Evolutionary conservation across 208 protist species (phyloP), one percentile per base, ranked within the genome.

Genomic region (Crithidia expoeki): DNA sequence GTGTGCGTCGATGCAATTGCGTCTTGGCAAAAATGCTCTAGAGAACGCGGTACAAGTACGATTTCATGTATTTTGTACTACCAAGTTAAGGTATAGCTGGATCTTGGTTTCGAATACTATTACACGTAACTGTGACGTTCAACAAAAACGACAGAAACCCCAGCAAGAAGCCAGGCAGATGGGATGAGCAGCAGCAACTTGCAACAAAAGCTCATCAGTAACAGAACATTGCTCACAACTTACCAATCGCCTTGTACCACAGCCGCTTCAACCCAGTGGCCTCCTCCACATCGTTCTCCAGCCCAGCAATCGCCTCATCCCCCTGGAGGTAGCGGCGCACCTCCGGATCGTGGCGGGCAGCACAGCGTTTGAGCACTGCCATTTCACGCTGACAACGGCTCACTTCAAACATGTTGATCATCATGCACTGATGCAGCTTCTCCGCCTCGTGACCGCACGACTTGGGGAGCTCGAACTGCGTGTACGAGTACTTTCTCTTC

Each of bases 351-450:
- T 88, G 50, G 17, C 73, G 73, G 19, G 85, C 82, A 10, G 76
- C 84, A 73, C 91, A 96, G 16, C 76, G 72, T 80, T 96, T 96
- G 58, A 96, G 79, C 44, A 83, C 56, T 27, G 80, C 68, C 91
- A 96, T 96, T 10, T 85, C 76, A 38, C 73, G 68, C 47, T 89
- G 81, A 51, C 91, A 96, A 50, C 75, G 66, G 14, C 78, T 82
- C 38, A 92, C 85, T 72, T 96, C 91, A 63, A 94, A 96, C 80
- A 90, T 92, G 75, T 81, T 89, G 68, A 91, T 88, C 91, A 96
- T 96, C 91, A 96, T 96, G 72, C 91, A 96, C 74, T 94, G 81
- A 47, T 96, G 88, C 56, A 96, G 72, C 64, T 79, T 83, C 74
- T 94, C 86, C 40, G 91, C 82, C 72, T 96, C 84, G 59, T 77